Conservation (phyloP, 768 basidiomycete genomes). For the Clavulina sp. region DNA sequence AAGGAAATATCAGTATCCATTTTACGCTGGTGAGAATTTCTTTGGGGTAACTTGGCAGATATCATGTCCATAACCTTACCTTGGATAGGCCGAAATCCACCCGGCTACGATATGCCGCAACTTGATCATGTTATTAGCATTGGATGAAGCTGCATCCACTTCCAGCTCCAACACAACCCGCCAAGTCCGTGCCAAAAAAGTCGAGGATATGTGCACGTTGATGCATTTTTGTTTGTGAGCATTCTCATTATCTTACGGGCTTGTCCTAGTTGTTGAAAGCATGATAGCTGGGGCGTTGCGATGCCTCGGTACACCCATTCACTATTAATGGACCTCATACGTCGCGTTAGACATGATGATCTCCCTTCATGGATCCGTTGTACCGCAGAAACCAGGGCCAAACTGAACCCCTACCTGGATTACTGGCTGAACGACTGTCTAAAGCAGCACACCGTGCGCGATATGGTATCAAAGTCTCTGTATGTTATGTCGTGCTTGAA, state of each 20-base stretch:
- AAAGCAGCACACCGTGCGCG: neutral
- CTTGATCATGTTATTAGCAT: slow-evolving; percentile 2
- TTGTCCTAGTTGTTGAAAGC: neutral
- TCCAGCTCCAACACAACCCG: no score
- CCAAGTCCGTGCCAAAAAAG: neutral
- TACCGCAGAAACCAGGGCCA: neutral
- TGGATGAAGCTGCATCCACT: neutral
- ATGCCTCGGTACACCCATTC: neutral
- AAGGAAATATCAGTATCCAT: neutral
- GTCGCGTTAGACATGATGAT: neutral
- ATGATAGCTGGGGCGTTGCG: neutral
- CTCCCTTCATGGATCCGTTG: neutral
- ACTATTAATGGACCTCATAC: neutral
- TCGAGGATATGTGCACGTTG: neutral
- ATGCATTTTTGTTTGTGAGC: neutral
- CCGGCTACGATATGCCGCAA: neutral
- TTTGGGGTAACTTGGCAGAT: neutral
- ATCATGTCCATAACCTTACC: neutral
- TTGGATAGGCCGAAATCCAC: neutral
- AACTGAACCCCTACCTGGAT: neutral
- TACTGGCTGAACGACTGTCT: neutral
- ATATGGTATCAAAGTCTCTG: no score
- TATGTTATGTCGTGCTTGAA: no score
- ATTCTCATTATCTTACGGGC: neutral
- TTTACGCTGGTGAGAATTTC: neutral